These are phyloP conservation scores for Bryoglossum gracile DNA, from an alignment of 495 filamentous ascomycete genomes.

Conservation along the genomic window DNA sequence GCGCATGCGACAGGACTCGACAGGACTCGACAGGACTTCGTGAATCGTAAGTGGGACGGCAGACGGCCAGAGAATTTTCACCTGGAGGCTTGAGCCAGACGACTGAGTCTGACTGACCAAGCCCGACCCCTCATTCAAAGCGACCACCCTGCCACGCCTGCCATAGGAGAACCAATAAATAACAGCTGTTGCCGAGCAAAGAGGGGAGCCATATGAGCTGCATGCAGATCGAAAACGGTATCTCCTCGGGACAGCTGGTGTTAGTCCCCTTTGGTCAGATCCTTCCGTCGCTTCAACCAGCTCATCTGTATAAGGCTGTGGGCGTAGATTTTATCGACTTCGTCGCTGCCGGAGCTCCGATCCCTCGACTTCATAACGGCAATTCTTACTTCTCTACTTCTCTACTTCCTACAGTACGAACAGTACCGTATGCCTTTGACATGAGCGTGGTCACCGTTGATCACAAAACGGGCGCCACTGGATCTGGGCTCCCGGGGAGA, in stretches of 20 bases:
- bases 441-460: background rate
- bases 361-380: background rate
- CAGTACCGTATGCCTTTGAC: no score
- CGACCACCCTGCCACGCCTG: background rate
- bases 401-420: no score
- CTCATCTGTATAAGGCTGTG: slow-evolving; percentile 14
- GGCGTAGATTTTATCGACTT: background rate
- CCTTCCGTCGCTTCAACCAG: slow-evolving; percentile 1
- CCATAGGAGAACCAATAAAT: background rate
- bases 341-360: background rate
- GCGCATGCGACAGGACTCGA: background rate
- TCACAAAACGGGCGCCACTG: background rate
- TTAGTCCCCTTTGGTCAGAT: slow-evolving; percentile 5
- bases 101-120: no score
- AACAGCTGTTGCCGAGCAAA: no score
- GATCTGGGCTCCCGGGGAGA: no score
- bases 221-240: slow-evolving; percentile 4
- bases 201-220: no score
- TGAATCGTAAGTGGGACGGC: background rate
- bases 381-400: background rate
- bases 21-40: background rate
- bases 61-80: background rate
- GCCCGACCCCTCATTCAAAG: background rate
- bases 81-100: background rate
- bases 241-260: slow-evolving; percentile 10